Percentiles rank a stretch among this genome's conserved stretches.
Conservation (phyloP, 306 rosid genomes). For the Quercus aquifolioides region DNA sequence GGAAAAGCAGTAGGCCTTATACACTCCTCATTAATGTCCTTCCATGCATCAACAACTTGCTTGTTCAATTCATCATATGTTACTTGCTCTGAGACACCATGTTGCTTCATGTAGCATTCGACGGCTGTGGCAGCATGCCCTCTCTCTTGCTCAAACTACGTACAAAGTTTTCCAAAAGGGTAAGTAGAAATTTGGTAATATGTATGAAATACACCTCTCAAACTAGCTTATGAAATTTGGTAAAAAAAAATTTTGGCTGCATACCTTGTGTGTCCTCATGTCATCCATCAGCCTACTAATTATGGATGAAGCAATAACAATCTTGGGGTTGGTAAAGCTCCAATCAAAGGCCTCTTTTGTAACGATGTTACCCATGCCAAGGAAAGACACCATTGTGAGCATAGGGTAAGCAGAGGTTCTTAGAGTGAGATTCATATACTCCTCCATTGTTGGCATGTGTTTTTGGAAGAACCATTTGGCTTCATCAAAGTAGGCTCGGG, state of each 20-base stretch:
- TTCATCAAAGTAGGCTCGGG: conserved; percentile 21
- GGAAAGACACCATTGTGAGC: not conserved
- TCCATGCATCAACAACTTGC: conserved; percentile 25
- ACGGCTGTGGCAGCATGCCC: conserved; percentile 28
- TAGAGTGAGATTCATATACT: conserved; percentile 22
- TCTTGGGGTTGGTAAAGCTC: conserved; percentile 22
- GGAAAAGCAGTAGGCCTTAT: conserved; percentile 15
- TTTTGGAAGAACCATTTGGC: conserved; percentile 28
- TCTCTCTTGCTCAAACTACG: conserved; percentile 35
- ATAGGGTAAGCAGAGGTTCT: not conserved
- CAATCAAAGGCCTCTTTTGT: conserved; percentile 34
- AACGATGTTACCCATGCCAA: conserved; percentile 20
- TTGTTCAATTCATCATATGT: not conserved
- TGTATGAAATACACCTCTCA: no score
- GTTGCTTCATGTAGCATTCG: conserved; percentile 45
- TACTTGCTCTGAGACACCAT: conserved; percentile 9
- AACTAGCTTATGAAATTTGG: no score
- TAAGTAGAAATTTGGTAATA: not conserved
- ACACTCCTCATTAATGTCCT: conserved; percentile 41
- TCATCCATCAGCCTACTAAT: conserved; percentile 27
- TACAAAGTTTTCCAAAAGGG: no score
- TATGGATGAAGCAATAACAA: conserved; percentile 11
- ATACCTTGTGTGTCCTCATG: conserved; percentile 33
- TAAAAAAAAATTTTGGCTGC: no score
- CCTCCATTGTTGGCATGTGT: conserved; percentile 32